Percentiles rank a stretch among this genome's conserved stretches.
These are phyloP conservation scores for Acanthamoeba sp. DNA, from an alignment of 208 protist species.

Conservation along the genomic window DNA sequence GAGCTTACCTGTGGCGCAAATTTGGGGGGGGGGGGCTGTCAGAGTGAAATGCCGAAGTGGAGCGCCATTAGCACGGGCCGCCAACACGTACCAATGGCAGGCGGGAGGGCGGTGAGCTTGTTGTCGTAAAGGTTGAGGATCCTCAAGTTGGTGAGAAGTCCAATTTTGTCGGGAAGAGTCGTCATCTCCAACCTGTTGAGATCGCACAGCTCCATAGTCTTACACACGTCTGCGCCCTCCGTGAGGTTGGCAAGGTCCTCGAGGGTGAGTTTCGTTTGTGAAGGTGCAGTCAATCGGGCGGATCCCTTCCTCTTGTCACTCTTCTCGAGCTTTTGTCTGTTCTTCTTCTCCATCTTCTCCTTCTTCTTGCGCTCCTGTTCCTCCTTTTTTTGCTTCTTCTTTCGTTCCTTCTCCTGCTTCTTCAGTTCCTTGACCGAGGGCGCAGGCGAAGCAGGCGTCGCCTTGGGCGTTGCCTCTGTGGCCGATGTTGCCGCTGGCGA, in stretches of 20 bases:
- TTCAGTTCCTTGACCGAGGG: conserved; percentile 47
- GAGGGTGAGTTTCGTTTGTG: conserved; percentile 52
- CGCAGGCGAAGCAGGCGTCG: not conserved
- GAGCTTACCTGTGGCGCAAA: conserved; percentile 47
- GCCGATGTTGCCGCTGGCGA: not conserved
- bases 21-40: too few species aligned
- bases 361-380: conserved; percentile 24
- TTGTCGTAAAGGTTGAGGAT: conserved; percentile 75
- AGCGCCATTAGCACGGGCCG: too few species aligned
- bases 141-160: conserved; percentile 50
- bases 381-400: conserved; percentile 52
- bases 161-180: conserved; percentile 60
- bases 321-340: conserved; percentile 45
- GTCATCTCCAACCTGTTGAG: conserved; percentile 43
- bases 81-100: conserved; percentile 22
- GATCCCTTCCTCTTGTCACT: conserved; percentile 19
- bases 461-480: not conserved
- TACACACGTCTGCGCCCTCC: conserved; percentile 37
- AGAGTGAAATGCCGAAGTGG: not conserved
- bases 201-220: conserved; percentile 76
- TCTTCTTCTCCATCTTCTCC: conserved; percentile 67
- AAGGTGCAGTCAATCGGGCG: not conserved
- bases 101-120: conserved; percentile 63
- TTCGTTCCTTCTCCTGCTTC: conserved; percentile 47
- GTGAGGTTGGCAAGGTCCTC: conserved; percentile 45